These are phyloP conservation scores for Didymella glomerata DNA, from an alignment of 2,329 filamentous ascomycete species.

Conservation along the genomic window DNA sequence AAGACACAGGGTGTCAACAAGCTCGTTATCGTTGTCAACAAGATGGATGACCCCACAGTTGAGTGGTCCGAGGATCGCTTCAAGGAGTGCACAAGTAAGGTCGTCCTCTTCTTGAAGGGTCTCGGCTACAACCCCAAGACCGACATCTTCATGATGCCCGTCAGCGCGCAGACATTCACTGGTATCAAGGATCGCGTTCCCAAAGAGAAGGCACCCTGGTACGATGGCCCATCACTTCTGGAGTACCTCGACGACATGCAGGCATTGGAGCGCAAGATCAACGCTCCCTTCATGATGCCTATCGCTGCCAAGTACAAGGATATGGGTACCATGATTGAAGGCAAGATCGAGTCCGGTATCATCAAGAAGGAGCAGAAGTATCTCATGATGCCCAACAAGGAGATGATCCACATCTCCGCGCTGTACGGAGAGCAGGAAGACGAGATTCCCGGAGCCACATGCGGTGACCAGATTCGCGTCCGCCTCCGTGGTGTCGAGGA, in stretches of 20 bases:
- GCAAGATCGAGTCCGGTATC: constrained; percentile 91
- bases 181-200: constrained; percentile 88
- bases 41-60: constrained; percentile 98
- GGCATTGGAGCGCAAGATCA: constrained; percentile 91
- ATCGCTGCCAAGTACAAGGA: constrained; percentile 96
- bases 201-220: constrained; percentile 80
- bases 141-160: constrained; percentile 94
- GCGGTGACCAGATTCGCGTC: constrained; percentile 92
- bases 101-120: constrained; percentile 85
- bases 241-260: constrained; percentile 96
- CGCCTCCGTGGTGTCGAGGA: constrained; percentile 95
- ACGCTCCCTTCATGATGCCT: constrained; percentile 99
- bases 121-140: constrained; percentile 94
- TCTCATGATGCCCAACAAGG: constrained; percentile 95
- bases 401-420: constrained; percentile 80
- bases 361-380: constrained; percentile 87
- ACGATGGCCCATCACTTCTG: constrained; percentile 86
- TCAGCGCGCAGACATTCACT: constrained; percentile 84
- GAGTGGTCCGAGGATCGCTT: constrained; percentile 94
- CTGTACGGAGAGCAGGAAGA: constrained; percentile 97
- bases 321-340: constrained; percentile 96
- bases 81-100: constrained; percentile 90
- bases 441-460: constrained; percentile 80
- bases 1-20: constrained; percentile 99
- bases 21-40: constrained; percentile 87